Base-by-base conservation (phyloP, 2,329 filamentous ascomycete species). In the Didymella exigua region DNA sequence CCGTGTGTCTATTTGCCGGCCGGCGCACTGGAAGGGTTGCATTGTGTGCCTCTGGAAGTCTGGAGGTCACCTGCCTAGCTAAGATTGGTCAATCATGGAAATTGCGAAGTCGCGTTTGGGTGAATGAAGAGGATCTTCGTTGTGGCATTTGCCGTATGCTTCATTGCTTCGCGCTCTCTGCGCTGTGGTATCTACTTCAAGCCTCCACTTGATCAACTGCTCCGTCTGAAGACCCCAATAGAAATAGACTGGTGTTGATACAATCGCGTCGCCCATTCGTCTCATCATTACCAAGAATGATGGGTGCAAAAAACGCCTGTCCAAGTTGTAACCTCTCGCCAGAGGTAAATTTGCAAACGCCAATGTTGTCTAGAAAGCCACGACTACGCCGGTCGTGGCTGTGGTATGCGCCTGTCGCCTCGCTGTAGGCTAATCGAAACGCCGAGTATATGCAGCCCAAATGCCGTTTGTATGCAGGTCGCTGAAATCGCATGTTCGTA, bases 401-500 rank as follows among this genome's bases (percentile, higher is more conserved):
- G 62, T 61, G 58, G 50, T 66, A 50, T 63, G 61, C 67, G 69
- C 71, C 70, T 63, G 46, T 68, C 71, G 67, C 70, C 70, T 68
- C 63, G 69, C 66, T 65, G 59, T 60, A 61, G 53, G 49, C 61
- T 51, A 55, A 53, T 56, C 48, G 56, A 60, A 62, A 72, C 71
- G 70, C 71, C 71, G 56, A 52, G 51, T 64, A 48, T 58, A 72
- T 73, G 70, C 66, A 72, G 62, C 65, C 66, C 63, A 67, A 67
- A 74, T 73, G 68, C 65, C 63, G 57, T 54, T 58, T 61, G 52
- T 63, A 70, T 70, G 65, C 65, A 65, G 63, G 58, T 68, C 68
- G 66, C 65, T 70, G 62, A 66, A 61, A 66, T 68, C 54, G 68
- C 62, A 66, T 59, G 43, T 56, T 73, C 67, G 63, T 73, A 64